phyloP scores from a whole-genome alignment of 202 grass and related monocot genomes.

The Digitaria exilis region DNA sequence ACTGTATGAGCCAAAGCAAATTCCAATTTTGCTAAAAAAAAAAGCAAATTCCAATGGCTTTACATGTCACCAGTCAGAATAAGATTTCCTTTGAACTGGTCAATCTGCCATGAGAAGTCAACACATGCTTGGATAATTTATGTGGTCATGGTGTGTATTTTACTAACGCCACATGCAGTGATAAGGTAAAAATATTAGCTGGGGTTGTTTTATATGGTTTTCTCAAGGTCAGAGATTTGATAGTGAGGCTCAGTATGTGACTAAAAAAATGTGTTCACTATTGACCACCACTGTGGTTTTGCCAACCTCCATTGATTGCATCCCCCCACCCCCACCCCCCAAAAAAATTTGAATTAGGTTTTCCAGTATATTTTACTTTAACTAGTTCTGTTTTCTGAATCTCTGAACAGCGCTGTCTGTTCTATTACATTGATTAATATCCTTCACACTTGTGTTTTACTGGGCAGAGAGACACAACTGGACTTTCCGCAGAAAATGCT shows the following conservation, averaged over 20 bases:
- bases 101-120: constrained; percentile 24
- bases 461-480: constrained; percentile 91
- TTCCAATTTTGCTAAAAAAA: too few relatives aligned
- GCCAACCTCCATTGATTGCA: neutral
- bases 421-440: constrained; percentile 39
- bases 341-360: neutral
- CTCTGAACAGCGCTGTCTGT: neutral
- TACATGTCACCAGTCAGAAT: constrained; percentile 8
- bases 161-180: constrained; percentile 13
- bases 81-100: constrained; percentile 28
- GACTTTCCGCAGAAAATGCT: constrained; percentile 90
- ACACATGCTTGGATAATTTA: constrained; percentile 24
- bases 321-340: too few relatives aligned
- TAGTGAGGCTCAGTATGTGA: neutral
- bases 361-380: neutral
- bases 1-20: neutral
- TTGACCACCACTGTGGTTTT: constrained; percentile 1
- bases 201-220: constrained; percentile 32
- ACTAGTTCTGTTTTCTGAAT: neutral
- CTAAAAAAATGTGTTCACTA: neutral
- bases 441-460: constrained; percentile 28
- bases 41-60: constrained; percentile 26
- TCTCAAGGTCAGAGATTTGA: constrained; percentile 24
- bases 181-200: neutral
- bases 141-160: constrained; percentile 24